Percentiles rank a stretch among this genome's conserved stretches.
phyloP scores from a whole-genome alignment of 306 rosid species.

The Corylus heterophylla region DNA sequence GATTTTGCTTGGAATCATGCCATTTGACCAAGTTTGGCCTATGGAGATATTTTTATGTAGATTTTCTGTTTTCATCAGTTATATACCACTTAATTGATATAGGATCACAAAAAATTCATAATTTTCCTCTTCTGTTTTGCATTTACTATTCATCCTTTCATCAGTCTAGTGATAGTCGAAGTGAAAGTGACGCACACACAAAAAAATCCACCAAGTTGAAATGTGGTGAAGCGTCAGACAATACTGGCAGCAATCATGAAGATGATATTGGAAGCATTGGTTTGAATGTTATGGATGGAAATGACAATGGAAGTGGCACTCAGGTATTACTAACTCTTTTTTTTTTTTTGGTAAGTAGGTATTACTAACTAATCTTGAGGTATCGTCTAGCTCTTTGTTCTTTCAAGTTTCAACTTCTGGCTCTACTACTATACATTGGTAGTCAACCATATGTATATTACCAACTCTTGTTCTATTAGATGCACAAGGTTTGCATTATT shows the following conservation, averaged over 20 bases:
- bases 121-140: not conserved
- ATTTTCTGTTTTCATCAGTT: too few relatives aligned
- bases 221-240: not conserved
- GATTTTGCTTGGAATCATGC: not conserved
- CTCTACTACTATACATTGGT: not conserved
- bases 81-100: too few relatives aligned
- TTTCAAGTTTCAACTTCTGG: not conserved
- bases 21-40: not conserved
- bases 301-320: slow-evolving; percentile 8
- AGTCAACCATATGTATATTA: not conserved
- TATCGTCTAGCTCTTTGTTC: not conserved
- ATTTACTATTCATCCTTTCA: slow-evolving; percentile 14
- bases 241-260: not conserved
- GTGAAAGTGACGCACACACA: not conserved
- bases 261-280: slow-evolving; percentile 5
- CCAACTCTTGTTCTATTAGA: not conserved
- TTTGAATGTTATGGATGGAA: slow-evolving; percentile 2
- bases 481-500: not conserved
- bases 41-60: not conserved
- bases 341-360: not conserved
- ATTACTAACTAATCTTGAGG: not conserved
- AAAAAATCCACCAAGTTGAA: not conserved
- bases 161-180: not conserved
- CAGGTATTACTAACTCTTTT: slow-evolving; percentile 3
- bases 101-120: not conserved